Evolutionary conservation across 768 basidiomycete species (phyloP).

Genomic region (Fomitopsis serialis): DNA sequence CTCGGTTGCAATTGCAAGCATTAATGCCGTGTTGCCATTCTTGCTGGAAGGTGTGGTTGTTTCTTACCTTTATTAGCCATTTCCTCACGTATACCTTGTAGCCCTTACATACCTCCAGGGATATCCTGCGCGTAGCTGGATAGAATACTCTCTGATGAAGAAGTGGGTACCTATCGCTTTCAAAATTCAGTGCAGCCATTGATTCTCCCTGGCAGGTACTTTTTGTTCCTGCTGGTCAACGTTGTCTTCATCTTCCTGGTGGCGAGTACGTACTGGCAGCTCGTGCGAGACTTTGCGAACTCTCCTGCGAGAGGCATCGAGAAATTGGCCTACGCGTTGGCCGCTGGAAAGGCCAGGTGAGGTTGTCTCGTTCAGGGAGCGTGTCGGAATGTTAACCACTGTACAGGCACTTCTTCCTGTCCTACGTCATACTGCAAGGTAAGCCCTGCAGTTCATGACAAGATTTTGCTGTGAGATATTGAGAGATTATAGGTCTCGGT

Average conservation of each 20-base stretch:
- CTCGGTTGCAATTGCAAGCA: constrained; percentile 80
- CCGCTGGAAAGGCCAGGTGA: constrained; percentile 68
- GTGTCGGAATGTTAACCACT: neutral
- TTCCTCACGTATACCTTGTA: constrained; percentile 8
- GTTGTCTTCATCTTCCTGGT: constrained; percentile 93
- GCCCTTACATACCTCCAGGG: constrained; percentile 89
- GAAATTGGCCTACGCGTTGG: constrained; percentile 81
- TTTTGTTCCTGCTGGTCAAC: constrained; percentile 86
- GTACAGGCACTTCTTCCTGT: constrained; percentile 72
- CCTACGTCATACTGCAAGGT: constrained; percentile 85
- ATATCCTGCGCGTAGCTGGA: constrained; percentile 82
- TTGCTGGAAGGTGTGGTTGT: constrained; percentile 66
- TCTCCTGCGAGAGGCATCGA: constrained; percentile 93
- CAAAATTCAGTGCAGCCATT: constrained; percentile 2
- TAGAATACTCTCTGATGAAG: constrained; percentile 87
- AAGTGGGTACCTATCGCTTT: constrained; percentile 51
- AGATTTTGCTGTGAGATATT: neutral
- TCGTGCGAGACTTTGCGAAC: constrained; percentile 87
- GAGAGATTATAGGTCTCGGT: constrained; percentile 56
- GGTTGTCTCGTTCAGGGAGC: constrained; percentile 3
- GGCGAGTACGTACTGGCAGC: constrained; percentile 87
- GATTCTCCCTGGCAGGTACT: constrained; percentile 56
- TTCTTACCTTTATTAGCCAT: neutral
- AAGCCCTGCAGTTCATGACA: neutral
- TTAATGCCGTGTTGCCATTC: constrained; percentile 88